Base-by-base conservation (phyloP, 176 grass and related monocot species). In the Lolium rigidum region DNA sequence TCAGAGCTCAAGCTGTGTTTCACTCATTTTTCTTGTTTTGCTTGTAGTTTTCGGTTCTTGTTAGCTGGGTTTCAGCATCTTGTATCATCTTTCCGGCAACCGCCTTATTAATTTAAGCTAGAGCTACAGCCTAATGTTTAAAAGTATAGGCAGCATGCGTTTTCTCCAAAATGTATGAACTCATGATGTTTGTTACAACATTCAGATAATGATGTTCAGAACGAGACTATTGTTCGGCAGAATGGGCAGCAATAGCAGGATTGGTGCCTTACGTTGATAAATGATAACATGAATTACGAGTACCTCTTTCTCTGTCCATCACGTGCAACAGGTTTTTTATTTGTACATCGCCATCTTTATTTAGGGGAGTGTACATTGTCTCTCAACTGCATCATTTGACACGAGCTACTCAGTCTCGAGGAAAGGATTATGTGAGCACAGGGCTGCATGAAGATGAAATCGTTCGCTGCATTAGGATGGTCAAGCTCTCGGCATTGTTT, bases 211-310 rank as follows among this genome's bases (percentile, higher is more conserved):
- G 95, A 94, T 99, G 97, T 96, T 95, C 17, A 89, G 85, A 60
- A 90, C 92, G 18, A 83, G 97, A 80, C 55, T 96, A 47, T 70
- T 96, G 58, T 83, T 91, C 28, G 94, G 92, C 83, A 89, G 97
- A 74, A 84, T 94, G 88, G 87, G 90, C 44, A 99, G 64, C 83
- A 89, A n/a, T 90, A 96, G n/a, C 92, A 78, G 11, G 92, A 91
- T 85, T 99, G 90, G 94, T 92, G 92, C 39, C 90, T 99, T 18
- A 99, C 52, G 97, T 99, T 35, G 31, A 35, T 35, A 35, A 35
- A 35, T 20, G 97, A 99, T 79, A 90, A 96, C 72, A 93, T 94
- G 97, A 92, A 94, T 37, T 99, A 99, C 25, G 97, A 99, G 97
- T 99, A 75, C 3, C 78, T 14, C 24, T 52, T 44, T 4, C 1